Conservation (phyloP, 2,329 filamentous ascomycete species). For the Gaeumannomyces sp. region DNA sequence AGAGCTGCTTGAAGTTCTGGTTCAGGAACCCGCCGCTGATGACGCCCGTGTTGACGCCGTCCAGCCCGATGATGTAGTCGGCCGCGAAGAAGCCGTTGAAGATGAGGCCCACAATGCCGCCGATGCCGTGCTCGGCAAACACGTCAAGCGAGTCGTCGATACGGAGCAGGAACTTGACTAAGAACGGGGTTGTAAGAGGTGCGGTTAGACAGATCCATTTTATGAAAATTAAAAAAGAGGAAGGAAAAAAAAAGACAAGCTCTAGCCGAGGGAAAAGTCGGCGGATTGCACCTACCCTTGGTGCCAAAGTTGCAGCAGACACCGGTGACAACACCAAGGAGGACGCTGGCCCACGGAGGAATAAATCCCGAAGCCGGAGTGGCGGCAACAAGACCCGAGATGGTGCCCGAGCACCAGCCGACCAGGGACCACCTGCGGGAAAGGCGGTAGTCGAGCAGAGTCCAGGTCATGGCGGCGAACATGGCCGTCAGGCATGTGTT, state of each 20-base stretch:
- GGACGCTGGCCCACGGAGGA: conserved; percentile 59
- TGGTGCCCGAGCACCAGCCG: conserved; percentile 66
- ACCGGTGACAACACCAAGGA: conserved; percentile 61
- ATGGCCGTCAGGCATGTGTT: conserved; percentile 88
- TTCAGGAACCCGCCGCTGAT: conserved; percentile 65
- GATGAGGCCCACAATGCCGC: conserved; percentile 62
- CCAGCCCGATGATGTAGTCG: conserved; percentile 65
- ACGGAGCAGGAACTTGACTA: conserved; percentile 51
- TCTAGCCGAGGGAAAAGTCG: neutral
- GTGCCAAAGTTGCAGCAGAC: conserved; percentile 63
- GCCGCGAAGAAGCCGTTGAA: conserved; percentile 70
- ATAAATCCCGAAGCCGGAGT: conserved; percentile 65
- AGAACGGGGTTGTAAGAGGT: neutral
- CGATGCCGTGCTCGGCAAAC: conserved; percentile 65
- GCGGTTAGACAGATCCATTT: neutral
- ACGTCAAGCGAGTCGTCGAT: conserved; percentile 69
- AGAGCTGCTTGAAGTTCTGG: conserved; percentile 67
- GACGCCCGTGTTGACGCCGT: conserved; percentile 65
- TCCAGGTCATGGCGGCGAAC: conserved; percentile 90
- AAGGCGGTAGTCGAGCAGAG: conserved; percentile 89
- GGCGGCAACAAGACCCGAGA: conserved; percentile 64
- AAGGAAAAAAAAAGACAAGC: too few species aligned
- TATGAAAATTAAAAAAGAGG: too few species aligned
- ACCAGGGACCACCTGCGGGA: conserved; percentile 88
- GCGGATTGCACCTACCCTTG: conserved; percentile 32